Base-by-base conservation (phyloP, 2,329 filamentous ascomycete species). In the Keithomyces neogunnii region DNA sequence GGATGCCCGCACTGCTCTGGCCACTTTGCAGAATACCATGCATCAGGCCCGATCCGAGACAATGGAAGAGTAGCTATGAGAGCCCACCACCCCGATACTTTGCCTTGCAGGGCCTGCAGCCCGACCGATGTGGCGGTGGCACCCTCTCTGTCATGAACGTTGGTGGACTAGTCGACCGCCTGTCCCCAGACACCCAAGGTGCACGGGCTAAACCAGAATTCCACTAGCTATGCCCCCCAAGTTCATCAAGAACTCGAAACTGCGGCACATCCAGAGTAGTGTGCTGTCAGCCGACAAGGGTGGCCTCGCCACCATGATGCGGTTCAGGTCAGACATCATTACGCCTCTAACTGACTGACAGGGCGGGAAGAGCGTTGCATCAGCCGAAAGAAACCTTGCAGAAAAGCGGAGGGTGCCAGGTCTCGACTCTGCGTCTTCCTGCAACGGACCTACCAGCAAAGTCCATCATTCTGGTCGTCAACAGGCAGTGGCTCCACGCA, bases 41-140 rank as follows among this genome's bases (percentile, higher is more conserved):
- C 61, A 67, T 30, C 67, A 65, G 19, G 71, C 70, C 0, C 60
- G 69, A 0, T 70, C 67, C 0, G 70, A 73, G 53, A 73, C 71
- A 1, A 72, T 70, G 67, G 53, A 65, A 0, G 58, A 68, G 1
- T 73, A 71, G 68, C 54, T 73, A 73, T 45, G 71, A 73, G 46
- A 48, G 62, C 1, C 53, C 55, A 0, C 60, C 67, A 1, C 70
- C 71, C 2, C 51, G 65, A 3, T 72, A 63, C 45, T 72, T 73
- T 45, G 71, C 69, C 0, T 62, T 73, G 0, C 70, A 73, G 13
- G 68, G 73, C 0, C 62, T 73, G 0, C 68, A 64, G n/a, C 62
- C 65, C 26, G 71, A 73, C 52, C 61, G 62, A 0, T 63, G 48
- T n/a, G 69, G 70, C 3, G 70, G 70, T 0, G 70, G 70, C 1